A percentile compares a stretch with the other conserved stretches of the same genome.
These are phyloP conservation scores for Pneumocystis murina DNA, from an alignment of 1,139 yeast species.

Conservation along the genomic window DNA sequence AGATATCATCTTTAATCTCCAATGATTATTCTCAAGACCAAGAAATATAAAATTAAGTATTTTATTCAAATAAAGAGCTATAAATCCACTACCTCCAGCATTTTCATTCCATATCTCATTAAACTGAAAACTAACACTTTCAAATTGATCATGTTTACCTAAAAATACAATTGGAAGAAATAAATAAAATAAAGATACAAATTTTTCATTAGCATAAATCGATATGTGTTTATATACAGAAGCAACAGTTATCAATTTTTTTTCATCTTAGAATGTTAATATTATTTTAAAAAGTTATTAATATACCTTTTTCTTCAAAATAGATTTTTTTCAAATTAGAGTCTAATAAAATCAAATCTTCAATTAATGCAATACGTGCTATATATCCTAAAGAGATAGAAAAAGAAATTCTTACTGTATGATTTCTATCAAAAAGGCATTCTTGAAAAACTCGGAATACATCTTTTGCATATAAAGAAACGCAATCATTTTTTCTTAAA, in stretches of 20 bases:
- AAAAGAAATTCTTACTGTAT: constrained; percentile 57
- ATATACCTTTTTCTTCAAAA: constrained; percentile 26
- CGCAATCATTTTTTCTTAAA: constrained; percentile 38
- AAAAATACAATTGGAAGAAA: constrained; percentile 68
- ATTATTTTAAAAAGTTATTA: background rate
- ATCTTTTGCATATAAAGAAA: constrained; percentile 48
- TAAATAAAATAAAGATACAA: constrained; percentile 45
- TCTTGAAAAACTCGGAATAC: constrained; percentile 42
- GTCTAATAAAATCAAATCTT: constrained; percentile 41
- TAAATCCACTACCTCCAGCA: constrained; percentile 56
- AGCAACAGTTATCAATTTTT: constrained; percentile 39
- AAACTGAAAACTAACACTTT: constrained; percentile 33
- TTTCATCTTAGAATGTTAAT: constrained; percentile 14
- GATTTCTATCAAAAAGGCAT: constrained; percentile 58
- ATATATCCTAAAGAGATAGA: constrained; percentile 73
- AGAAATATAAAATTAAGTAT: constrained; percentile 36
- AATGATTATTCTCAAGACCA: constrained; percentile 43
- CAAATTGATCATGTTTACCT: constrained; percentile 51
- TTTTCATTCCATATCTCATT: constrained; percentile 67
- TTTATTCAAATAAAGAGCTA: constrained; percentile 58
- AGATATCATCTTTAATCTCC: constrained; percentile 52
- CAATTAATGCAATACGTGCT: constrained; percentile 47
- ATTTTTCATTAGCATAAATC: constrained; percentile 54
- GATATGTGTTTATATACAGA: constrained; percentile 53
- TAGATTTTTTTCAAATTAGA: constrained; percentile 39